Evolutionary conservation across 208 protist genomes (phyloP).

Genomic region (Trypanosoma boissoni): DNA sequence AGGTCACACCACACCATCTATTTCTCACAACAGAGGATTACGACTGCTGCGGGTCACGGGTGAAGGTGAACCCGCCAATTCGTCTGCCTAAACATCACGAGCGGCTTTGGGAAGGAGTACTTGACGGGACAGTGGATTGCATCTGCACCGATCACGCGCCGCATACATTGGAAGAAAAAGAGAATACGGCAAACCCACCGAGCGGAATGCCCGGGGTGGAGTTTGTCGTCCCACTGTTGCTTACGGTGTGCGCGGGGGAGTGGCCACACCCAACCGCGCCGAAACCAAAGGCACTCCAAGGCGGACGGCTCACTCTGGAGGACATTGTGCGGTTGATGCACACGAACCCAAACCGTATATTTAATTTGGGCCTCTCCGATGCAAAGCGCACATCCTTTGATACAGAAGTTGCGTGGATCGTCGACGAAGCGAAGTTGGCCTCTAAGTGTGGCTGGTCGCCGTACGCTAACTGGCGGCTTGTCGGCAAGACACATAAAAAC

Average conservation of each 20-base stretch:
- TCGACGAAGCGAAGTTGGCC: slow-evolving; percentile 57
- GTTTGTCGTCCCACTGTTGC: slow-evolving; percentile 88
- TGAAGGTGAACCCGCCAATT: slow-evolving; percentile 89
- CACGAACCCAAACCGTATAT: slow-evolving; percentile 78
- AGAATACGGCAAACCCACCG: slow-evolving; percentile 52
- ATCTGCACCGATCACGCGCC: slow-evolving; percentile 95
- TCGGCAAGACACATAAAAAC: slow-evolving; percentile 37
- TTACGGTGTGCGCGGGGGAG: slow-evolving; percentile 55
- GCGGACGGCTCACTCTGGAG: slow-evolving; percentile 28
- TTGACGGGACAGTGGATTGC: slow-evolving; percentile 90
- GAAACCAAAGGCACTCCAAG: slow-evolving; percentile 45
- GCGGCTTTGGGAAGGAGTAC: slow-evolving; percentile 85
- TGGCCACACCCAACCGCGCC: slow-evolving; percentile 70
- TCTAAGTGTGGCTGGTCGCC: slow-evolving; percentile 87
- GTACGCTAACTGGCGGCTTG: slow-evolving; percentile 72
- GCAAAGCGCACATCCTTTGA: slow-evolving; percentile 44
- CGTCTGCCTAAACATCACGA: slow-evolving; percentile 73
- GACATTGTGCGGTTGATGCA: slow-evolving; percentile 71
- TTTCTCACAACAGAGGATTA: slow-evolving; percentile 84
- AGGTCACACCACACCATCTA: slow-evolving; percentile 91
- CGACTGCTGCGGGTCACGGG: slow-evolving; percentile 49
- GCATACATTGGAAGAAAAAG: slow-evolving; percentile 90
- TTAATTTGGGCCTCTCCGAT: slow-evolving; percentile 36
- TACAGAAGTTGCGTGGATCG: slow-evolving; percentile 42
- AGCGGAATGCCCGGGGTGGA: slow-evolving; percentile 93